phyloP scores from a whole-genome alignment of 106 monocot genomes.

The Phalaenopsis aphrodite region DNA sequence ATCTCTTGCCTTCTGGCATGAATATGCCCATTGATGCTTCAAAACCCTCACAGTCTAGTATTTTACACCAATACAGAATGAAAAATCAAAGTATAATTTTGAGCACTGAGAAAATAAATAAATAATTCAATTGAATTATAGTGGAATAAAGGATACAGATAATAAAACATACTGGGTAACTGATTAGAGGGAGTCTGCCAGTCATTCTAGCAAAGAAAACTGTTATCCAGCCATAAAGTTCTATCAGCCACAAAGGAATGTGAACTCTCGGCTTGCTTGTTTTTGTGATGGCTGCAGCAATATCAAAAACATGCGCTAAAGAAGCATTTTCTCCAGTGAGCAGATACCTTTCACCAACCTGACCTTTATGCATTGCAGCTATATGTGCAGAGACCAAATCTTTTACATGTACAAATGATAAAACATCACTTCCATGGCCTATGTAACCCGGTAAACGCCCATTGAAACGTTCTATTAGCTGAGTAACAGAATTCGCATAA shows the following conservation, averaged over 20 bases:
- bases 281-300: constrained; percentile 57
- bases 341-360: constrained; percentile 80
- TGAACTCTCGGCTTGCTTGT: constrained; percentile 64
- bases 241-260: constrained; percentile 69
- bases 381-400: constrained; percentile 83
- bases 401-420: constrained; percentile 80
- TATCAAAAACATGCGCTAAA: constrained; percentile 47
- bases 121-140: neutral
- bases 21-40: constrained; percentile 88
- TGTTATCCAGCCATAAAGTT: constrained; percentile 81
- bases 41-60: constrained; percentile 52
- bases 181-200: constrained; percentile 83
- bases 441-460: constrained; percentile 87
- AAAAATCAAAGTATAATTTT: neutral
- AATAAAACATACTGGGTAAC: constrained; percentile 66
- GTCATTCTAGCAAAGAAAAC: constrained; percentile 69
- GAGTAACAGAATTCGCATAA: neutral
- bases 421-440: constrained; percentile 49
- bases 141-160: neutral
- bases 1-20: constrained; percentile 77
- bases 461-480: constrained; percentile 90
- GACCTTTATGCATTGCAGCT: constrained; percentile 66
- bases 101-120: neutral
- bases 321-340: constrained; percentile 92
- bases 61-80: neutral